Evolutionary conservation across 306 rosid genomes (phyloP).

Genomic region (Vigna angularis): DNA sequence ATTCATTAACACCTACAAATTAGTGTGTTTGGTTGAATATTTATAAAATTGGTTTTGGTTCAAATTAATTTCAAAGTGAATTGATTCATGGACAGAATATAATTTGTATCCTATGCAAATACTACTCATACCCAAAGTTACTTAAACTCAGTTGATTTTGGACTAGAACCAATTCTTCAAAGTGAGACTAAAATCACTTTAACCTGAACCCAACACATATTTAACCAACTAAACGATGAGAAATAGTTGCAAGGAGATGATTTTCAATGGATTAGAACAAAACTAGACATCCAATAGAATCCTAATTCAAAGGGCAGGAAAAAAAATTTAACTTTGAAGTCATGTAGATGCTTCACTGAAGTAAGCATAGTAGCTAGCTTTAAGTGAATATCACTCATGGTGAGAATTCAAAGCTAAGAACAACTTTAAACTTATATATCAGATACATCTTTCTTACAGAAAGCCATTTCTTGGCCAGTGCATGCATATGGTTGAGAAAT

Average conservation of each 20-base stretch:
- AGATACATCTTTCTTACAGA: background rate
- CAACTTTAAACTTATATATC: background rate
- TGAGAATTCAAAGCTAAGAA: background rate
- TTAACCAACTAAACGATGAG: background rate
- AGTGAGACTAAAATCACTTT: background rate
- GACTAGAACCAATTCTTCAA: background rate
- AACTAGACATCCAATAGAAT: background rate
- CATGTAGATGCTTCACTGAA: conserved; percentile 1
- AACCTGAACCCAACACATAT: background rate
- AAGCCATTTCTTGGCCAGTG: background rate
- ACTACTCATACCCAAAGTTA: background rate
- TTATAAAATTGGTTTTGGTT: background rate
- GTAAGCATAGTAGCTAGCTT: background rate
- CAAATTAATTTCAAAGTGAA: background rate
- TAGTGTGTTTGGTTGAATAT: background rate
- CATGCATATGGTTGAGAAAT: background rate
- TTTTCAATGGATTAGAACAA: background rate
- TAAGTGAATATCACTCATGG: background rate
- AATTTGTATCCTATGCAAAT: background rate
- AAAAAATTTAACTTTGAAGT: background rate
- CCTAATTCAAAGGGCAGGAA: background rate
- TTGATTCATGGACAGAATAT: background rate
- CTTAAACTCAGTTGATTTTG: background rate
- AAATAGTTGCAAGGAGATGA: background rate
- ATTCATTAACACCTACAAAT: conserved; percentile 5